These are phyloP conservation scores for Talaromyces verruculosus DNA, from an alignment of 2,329 filamentous ascomycete genomes.

Conservation along the genomic window DNA sequence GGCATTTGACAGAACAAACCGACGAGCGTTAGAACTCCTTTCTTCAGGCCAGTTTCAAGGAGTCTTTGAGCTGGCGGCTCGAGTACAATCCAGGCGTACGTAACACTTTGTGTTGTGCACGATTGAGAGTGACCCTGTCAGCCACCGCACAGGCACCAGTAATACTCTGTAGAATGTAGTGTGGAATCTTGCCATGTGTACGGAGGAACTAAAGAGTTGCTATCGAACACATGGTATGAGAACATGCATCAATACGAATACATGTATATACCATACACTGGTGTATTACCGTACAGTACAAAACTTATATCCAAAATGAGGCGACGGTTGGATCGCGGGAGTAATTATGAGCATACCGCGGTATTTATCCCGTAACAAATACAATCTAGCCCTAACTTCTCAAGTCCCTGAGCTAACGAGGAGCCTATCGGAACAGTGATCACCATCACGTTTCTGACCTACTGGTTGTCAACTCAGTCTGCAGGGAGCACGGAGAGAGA, in stretches of 20 bases:
- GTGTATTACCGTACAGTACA: not conserved
- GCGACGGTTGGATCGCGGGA: not conserved
- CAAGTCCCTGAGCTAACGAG: not conserved
- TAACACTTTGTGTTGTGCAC: not conserved
- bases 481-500: not conserved
- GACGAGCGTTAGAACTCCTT: not conserved
- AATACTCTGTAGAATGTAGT: not conserved
- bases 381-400: conserved; percentile 9
- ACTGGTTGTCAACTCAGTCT: not conserved
- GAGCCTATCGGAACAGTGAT: conserved; percentile 13
- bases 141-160: not conserved
- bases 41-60: not conserved
- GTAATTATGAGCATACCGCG: not conserved
- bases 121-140: not conserved
- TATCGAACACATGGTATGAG: not conserved
- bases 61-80: not conserved
- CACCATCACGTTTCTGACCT: conserved; percentile 14
- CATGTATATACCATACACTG: not conserved
- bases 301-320: not conserved
- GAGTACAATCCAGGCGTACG: not conserved
- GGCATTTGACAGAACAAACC: not conserved
- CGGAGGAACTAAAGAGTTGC: not conserved
- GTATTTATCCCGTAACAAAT: not conserved
- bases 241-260: not conserved
- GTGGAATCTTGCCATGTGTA: conserved; percentile 1